Evolutionary conservation across 306 rosid species (phyloP).

Genomic region (Prunus armeniaca): DNA sequence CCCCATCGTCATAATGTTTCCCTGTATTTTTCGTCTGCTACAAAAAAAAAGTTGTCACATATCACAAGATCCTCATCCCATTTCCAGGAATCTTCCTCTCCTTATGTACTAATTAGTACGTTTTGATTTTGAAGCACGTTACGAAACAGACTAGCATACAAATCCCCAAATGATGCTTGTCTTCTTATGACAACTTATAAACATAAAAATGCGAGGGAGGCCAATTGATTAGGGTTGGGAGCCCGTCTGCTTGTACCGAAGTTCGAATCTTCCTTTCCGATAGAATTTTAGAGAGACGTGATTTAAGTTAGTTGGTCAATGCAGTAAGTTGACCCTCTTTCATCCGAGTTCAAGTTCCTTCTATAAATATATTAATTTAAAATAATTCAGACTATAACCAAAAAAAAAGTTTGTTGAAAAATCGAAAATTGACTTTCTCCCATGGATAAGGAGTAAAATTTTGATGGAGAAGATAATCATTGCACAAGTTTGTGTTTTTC

Average conservation of each 20-base stretch:
- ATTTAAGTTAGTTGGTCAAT: too few relatives aligned
- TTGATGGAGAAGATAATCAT: not conserved
- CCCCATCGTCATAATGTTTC: not conserved
- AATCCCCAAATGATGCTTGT: not conserved
- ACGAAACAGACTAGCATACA: not conserved
- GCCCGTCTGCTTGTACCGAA: rapidly evolving
- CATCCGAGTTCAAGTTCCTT: too few relatives aligned
- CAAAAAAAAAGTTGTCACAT: not conserved
- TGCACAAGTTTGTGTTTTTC: not conserved
- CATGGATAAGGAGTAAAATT: too few relatives aligned
- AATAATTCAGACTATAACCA: too few relatives aligned
- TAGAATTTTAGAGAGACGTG: too few relatives aligned
- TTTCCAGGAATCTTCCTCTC: slow-evolving; percentile 54
- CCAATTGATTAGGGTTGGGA: rapidly evolving
- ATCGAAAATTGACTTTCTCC: too few relatives aligned
- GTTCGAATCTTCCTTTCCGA: rapidly evolving
- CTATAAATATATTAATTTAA: too few relatives aligned
- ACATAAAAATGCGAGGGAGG: too few relatives aligned
- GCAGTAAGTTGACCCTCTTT: too few relatives aligned
- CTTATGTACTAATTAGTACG: not conserved
- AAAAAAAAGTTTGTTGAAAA: too few relatives aligned
- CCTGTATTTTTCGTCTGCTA: not conserved
- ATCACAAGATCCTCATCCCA: not conserved
- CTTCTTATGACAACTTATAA: not conserved
- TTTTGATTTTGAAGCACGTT: not conserved